Conservation (phyloP, 2,329 filamentous ascomycete species). For the Proliferodiscus dingleyae region DNA sequence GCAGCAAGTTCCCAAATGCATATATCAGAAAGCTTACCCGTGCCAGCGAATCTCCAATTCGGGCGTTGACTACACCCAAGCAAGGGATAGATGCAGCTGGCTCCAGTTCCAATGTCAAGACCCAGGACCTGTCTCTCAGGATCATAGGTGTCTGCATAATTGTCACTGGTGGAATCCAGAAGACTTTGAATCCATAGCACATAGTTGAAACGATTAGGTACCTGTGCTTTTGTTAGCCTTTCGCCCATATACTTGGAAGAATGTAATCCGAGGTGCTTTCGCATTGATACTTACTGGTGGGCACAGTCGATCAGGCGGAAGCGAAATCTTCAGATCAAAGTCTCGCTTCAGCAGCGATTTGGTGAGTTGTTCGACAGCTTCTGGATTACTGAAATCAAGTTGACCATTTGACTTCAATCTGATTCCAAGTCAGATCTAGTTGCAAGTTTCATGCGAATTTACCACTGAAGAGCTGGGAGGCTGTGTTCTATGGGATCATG, state of each 20-base stretch:
- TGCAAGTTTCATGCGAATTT: not conserved
- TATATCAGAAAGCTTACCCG: constrained; percentile 37
- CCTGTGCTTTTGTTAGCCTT: constrained; percentile 31
- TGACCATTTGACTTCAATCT: constrained; percentile 52
- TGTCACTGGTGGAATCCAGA: constrained; percentile 56
- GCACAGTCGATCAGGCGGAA: constrained; percentile 77
- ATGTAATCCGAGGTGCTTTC: not conserved
- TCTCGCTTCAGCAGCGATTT: constrained; percentile 71
- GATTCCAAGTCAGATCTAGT: constrained; percentile 6
- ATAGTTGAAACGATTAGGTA: constrained; percentile 75
- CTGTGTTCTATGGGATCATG: too few species aligned
- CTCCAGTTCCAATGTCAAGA: constrained; percentile 84
- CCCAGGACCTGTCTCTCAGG: constrained; percentile 56
- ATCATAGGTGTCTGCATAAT: constrained; percentile 45
- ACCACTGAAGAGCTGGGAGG: not conserved
- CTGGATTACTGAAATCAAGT: constrained; percentile 76
- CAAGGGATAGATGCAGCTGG: constrained; percentile 86
- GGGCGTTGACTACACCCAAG: constrained; percentile 66
- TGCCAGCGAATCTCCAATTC: constrained; percentile 68
- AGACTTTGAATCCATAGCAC: constrained; percentile 82
- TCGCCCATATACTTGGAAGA: not conserved
- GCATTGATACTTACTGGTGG: constrained; percentile 57
- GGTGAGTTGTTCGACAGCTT: constrained; percentile 73
- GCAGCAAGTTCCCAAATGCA: constrained; percentile 27
- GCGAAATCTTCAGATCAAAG: constrained; percentile 65